Evolutionary conservation across 345 rosid genomes (phyloP).

Genomic region (Rhizophora apiculata): DNA sequence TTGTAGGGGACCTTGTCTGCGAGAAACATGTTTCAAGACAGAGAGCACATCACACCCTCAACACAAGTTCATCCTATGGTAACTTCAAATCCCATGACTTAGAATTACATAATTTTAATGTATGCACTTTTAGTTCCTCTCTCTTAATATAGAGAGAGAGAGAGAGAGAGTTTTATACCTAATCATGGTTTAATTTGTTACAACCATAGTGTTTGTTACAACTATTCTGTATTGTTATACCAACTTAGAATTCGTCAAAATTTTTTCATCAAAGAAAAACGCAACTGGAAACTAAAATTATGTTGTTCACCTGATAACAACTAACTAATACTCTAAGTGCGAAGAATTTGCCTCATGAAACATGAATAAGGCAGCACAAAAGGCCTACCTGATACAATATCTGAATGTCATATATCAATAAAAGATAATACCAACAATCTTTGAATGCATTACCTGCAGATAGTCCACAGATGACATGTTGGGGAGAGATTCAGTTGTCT

Average conservation of each 20-base stretch:
- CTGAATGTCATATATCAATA: background rate
- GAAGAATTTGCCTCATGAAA: slow-evolving; percentile 1
- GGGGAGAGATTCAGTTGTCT: slow-evolving; percentile 46
- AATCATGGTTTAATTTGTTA: too few relatives aligned
- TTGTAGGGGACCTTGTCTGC: slow-evolving; percentile 8
- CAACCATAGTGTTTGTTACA: too few relatives aligned
- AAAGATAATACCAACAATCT: background rate
- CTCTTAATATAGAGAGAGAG: too few relatives aligned
- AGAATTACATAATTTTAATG: too few relatives aligned
- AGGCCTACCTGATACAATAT: background rate
- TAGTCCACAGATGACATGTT: slow-evolving; percentile 38
- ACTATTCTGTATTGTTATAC: too few relatives aligned
- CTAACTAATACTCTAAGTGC: slow-evolving; percentile 1
- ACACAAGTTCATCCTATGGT: too few relatives aligned
- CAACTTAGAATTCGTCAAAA: too few relatives aligned
- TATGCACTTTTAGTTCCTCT: too few relatives aligned
- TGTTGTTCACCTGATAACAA: background rate
- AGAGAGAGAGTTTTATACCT: too few relatives aligned
- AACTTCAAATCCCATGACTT: too few relatives aligned
- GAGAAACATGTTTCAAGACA: slow-evolving; percentile 32
- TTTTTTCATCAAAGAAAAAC: background rate
- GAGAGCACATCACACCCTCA: slow-evolving; percentile 28
- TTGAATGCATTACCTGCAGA: slow-evolving; percentile 50
- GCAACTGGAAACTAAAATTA: background rate
- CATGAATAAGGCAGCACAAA: slow-evolving; percentile 2